Base-by-base conservation (phyloP, 352 stramenopile species). In the Phytopythium aichiense region DNA sequence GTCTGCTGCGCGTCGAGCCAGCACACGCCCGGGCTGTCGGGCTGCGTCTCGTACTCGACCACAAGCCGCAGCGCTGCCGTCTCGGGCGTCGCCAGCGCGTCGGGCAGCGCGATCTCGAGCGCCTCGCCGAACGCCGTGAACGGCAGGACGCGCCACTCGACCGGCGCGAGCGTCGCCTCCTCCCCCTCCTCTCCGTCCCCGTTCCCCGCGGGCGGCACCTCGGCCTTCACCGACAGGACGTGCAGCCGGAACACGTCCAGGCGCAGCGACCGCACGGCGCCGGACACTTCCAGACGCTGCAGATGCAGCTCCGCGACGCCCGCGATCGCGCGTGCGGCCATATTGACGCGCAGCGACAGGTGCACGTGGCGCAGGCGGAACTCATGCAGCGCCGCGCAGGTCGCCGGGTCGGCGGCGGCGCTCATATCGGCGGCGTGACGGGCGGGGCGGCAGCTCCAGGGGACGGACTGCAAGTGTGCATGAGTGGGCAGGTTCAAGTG, bases 1-100 rank as follows among this genome's bases (percentile, higher is more conserved):
- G 87, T 95, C 62, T 95, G 87, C 72, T 92, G 75, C 63, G 84
- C 83, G n/a, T 82, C 71, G 12, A 95, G 76, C 87, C 87, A 95
- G 59, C 84, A 92, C 33, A 95, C 81, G 8, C 81, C 84, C 0
- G 84, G 81, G 40, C 81, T 92, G n/a, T 86, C 76, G 4, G 58
- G 48, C 7, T 84, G 50, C 20, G 79, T 91, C 54, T 86, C 69
- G 71, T 95, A 95, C 46, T 75, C 61, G 51, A 94, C 79, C 46
- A 60, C 60, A 42, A 92, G 58, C 30, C 65, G 33, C 22, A 85
- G 69, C 20, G 76, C 60, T 25, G 69, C 65, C 46, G 46, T 43
- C 23, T 13, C 58, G 1, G 58, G 56, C 18, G 54, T 52, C 23
- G 50, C 30, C 50, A 76, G 56, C 40, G 65, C 46, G 5, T 75